Percentiles rank a stretch among this genome's conserved stretches.
These are phyloP conservation scores for Mesembryanthemum crystallinum DNA, from an alignment of 148 eudicot genomes.

Conservation along the genomic window DNA sequence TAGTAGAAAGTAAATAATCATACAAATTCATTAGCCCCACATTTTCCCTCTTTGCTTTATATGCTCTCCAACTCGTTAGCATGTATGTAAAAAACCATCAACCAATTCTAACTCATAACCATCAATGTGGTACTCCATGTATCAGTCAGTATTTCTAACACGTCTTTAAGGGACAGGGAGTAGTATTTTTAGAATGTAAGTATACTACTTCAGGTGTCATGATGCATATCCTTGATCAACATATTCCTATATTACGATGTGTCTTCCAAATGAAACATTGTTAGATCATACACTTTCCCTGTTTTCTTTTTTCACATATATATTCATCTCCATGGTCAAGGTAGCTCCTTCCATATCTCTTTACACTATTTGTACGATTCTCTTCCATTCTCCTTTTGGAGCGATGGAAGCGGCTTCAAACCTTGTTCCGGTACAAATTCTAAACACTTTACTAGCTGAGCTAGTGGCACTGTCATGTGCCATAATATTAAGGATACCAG, in stretches of 20 bases:
- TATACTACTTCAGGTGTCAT: neutral
- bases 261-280: too few relatives aligned
- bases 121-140: neutral
- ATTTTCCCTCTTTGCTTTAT: neutral
- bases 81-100: neutral
- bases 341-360: too few relatives aligned
- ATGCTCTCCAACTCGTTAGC: neutral
- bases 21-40: neutral
- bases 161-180: too few relatives aligned
- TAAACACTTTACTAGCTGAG: neutral
- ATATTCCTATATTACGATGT: neutral
- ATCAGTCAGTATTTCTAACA: neutral
- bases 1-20: neutral
- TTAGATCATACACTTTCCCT: neutral
- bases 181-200: neutral
- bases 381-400: too few relatives aligned
- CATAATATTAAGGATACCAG: neutral
- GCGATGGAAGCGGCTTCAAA: too few relatives aligned
- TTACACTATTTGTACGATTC: too few relatives aligned
- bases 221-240: neutral
- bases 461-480: neutral
- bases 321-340: neutral
- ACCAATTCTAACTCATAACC: neutral
- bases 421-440: too few relatives aligned
- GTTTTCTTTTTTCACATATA: neutral